Conservation (phyloP, 371 early-diverging fungal species). For the Dinochytrium kinnereticum region DNA sequence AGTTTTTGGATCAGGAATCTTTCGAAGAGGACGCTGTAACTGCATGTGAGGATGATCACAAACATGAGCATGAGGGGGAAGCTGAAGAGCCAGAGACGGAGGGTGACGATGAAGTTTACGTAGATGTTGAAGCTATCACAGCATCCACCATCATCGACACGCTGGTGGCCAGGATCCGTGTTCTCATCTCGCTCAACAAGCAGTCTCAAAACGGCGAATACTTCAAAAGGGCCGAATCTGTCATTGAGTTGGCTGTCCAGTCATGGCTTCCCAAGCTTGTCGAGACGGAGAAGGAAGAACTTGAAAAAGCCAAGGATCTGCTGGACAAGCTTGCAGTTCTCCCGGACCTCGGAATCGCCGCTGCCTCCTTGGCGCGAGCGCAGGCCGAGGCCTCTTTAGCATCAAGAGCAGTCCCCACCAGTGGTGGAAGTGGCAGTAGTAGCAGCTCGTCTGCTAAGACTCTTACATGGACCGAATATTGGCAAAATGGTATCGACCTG, state of each 20-base stretch:
- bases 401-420: neutral
- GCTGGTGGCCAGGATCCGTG: slow-evolving; percentile 47
- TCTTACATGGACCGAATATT: neutral
- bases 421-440: neutral
- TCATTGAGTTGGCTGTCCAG: neutral
- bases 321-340: neutral
- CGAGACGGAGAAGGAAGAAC: neutral
- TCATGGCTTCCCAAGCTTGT: neutral
- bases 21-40: slow-evolving; percentile 6
- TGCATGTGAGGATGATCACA: neutral
- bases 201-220: neutral
- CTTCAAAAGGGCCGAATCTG: neutral
- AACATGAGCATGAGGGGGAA: slow-evolving; percentile 19
- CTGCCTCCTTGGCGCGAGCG: neutral
- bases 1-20: neutral
- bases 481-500: neutral
- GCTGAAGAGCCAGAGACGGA: neutral
- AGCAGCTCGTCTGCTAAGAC: neutral
- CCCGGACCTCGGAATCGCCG: slow-evolving; percentile 7
- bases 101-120: slow-evolving; percentile 25
- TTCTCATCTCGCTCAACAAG: slow-evolving; percentile 37
- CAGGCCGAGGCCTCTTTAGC: neutral
- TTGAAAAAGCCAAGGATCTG: neutral
- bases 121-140: slow-evolving; percentile 46
- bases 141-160: slow-evolving; percentile 57